Percentiles rank a stretch among this genome's conserved stretches.
phyloP scores from a whole-genome alignment of 768 basidiomycete genomes.

The Tylopilus subfusipes region DNA sequence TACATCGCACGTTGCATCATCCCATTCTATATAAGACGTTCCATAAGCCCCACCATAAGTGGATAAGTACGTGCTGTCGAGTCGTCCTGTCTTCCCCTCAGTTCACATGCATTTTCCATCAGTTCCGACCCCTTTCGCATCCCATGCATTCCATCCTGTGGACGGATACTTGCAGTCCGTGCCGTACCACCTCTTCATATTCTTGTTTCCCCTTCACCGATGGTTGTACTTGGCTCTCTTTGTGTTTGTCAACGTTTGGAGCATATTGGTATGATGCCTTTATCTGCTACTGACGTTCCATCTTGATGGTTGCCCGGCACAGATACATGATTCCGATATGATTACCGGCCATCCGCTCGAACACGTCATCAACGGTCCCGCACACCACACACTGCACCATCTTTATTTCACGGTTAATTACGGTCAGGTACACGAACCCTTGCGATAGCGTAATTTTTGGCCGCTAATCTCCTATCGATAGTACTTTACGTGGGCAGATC shows the following conservation, averaged over 20 bases:
- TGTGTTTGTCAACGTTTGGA: slow-evolving; percentile 92
- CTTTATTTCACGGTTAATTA: slow-evolving; percentile 97
- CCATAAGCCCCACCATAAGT: slow-evolving; percentile 99
- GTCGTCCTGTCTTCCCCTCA: not conserved
- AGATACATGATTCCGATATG: slow-evolving; percentile 99
- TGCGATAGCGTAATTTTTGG: not conserved
- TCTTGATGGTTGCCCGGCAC: not conserved
- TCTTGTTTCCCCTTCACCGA: slow-evolving; percentile 88
- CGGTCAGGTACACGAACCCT: slow-evolving; percentile 64
- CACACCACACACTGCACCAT: slow-evolving; percentile 96
- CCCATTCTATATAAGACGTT: slow-evolving; percentile 84
- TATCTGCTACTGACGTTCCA: not conserved
- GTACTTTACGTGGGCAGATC: slow-evolving; percentile 98
- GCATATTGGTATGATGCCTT: slow-evolving; percentile 64
- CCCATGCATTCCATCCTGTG: slow-evolving; percentile 95
- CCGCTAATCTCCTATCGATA: slow-evolving; percentile 35
- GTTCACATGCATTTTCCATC: slow-evolving; percentile 7
- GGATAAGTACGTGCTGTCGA: slow-evolving; percentile 67
- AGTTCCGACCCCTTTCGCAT: slow-evolving; percentile 98
- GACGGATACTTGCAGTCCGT: slow-evolving; percentile 94
- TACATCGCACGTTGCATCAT: slow-evolving; percentile 87
- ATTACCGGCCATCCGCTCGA: slow-evolving; percentile 87
- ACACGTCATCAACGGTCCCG: slow-evolving; percentile 93
- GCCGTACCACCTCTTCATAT: slow-evolving; percentile 91
- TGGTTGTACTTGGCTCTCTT: slow-evolving; percentile 81